Evolutionary conservation across 148 eudicot species (phyloP), one percentile per base, ranked within the genome.

Genomic region (Cornus suecica): DNA sequence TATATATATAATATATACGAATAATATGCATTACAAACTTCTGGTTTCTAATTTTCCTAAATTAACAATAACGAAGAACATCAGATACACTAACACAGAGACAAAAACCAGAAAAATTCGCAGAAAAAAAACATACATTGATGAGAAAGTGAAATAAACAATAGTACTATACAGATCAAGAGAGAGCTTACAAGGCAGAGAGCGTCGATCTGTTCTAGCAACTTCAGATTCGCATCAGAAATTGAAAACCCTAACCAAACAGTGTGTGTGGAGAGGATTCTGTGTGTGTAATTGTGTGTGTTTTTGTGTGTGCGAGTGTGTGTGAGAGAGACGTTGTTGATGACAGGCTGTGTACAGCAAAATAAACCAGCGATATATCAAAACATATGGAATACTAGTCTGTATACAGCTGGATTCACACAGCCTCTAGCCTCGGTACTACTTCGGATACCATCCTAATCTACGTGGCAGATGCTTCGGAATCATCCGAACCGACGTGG

Each of bases 331-430:
- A 72, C 82, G 81, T 81, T 77, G 83, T 82, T 79, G 85, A 69
- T 71, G 83, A 85, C 88, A 85, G 88, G 62, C 88, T 85, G 88
- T 85, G 77, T 81, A 85, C 88, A 85, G 88, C 87, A 52, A 78
- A 78, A 75, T 82, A 69, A 76, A 75, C 84, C 82, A 68, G 68
- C 75, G 48, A 51, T 52, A 22, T 65, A n/a, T n/a, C n/a, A 24
- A 11, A 45, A 75, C 9, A 29, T 27, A 41, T 27, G 41, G 76
- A 66, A 73, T 68, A 32, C 5, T 73, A 79, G 74, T 29, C 81
- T 79, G 77, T 60, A 56, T 45, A 68, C 81, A 79, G 81, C 81
- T 73, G 26, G 81, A 28, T 24, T 0, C 22, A 32, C 58, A 72
- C 76, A 72, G 61, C 58, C 76, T 34, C 0, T 18, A 26, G 60